Base-by-base conservation (phyloP, 306 rosid species). In the Rosa multiflora region DNA sequence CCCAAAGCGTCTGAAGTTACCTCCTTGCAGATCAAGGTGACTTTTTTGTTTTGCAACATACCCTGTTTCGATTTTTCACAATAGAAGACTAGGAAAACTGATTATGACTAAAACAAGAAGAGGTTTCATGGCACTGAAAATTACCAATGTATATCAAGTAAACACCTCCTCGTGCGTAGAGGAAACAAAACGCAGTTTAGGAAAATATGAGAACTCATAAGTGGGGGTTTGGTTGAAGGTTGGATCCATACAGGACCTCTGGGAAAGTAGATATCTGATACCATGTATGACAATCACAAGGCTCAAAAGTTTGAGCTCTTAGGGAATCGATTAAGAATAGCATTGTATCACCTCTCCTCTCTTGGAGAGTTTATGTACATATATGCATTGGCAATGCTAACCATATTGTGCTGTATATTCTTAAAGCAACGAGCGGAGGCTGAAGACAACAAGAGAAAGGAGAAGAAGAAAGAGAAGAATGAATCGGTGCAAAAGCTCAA, bases 21-120 rank as follows among this genome's bases (percentile, higher is more conserved):
- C 82, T 72, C 90, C 64, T 81, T 78, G 86, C 90, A 84, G 70
- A 74, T 35, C 15, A 79, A 85, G 93, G 95, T 86, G 76, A 42
- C 47, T 32, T 10, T 42, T 69, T 6, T 44, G 56, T 42, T 23
- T 59, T 64, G 63, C 78, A 63, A 62, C 43, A 20, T 35, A 61
- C 32, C 4, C 14, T 59, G 4, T n/a, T n/a, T 58, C 15, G 5
- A 17, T 15, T 55, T 55, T 56, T 56, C 63, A n/a, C 32, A 9
- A 58, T 58, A 2, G 29, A 59, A n/a, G 18, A 29, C 40, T 29
- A 29, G 42, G 40, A 29, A 62, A 29, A 12, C 37, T 59, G 37
- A 11, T 6, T 17, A 53, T 61, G 39, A 12, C 40, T 12, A 62
- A 32, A 11, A 53, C 8, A 1, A 5, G 43, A 11, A 11, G 32